These are phyloP conservation scores for Setomelanomma holmii DNA, from an alignment of 2,329 filamentous ascomycete genomes.

Conservation along the genomic window DNA sequence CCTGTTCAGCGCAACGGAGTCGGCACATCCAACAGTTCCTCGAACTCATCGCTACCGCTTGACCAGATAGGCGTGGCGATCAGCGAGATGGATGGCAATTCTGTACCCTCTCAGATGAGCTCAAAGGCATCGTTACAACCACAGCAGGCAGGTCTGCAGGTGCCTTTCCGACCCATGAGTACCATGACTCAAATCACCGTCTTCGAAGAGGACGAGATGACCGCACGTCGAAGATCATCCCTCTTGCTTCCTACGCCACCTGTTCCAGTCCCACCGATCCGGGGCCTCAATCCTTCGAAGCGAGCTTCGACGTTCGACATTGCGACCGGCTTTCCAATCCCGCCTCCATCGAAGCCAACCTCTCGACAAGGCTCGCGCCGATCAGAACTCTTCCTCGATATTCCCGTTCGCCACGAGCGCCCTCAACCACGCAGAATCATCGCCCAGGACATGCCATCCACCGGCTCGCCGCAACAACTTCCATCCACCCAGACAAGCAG, in stretches of 20 bases:
- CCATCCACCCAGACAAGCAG: slow-evolving; percentile 11
- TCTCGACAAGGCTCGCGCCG: slow-evolving; percentile 13
- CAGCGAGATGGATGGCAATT: slow-evolving; percentile 42
- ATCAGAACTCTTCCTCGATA: slow-evolving; percentile 41
- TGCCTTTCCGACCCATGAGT: slow-evolving; percentile 35
- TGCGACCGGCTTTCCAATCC: background rate
- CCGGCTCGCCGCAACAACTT: slow-evolving; percentile 15
- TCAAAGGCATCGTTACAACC: slow-evolving; percentile 10
- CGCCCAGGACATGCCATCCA: slow-evolving; percentile 9
- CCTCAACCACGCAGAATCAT: slow-evolving; percentile 26
- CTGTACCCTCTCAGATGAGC: slow-evolving; percentile 14
- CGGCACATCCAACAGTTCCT: slow-evolving; percentile 27
- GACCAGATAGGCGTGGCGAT: slow-evolving; percentile 49
- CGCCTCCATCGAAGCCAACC: background rate
- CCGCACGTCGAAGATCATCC: slow-evolving; percentile 33
- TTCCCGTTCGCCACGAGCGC: slow-evolving; percentile 40
- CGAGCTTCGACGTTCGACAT: slow-evolving; percentile 16
- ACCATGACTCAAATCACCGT: slow-evolving; percentile 45
- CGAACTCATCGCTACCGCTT: slow-evolving; percentile 30
- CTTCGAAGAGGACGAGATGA: slow-evolving; percentile 46
- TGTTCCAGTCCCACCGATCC: slow-evolving; percentile 43
- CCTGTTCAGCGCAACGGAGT: slow-evolving; percentile 30
- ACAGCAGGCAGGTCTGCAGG: slow-evolving; percentile 10
- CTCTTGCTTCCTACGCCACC: slow-evolving; percentile 40
- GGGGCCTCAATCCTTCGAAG: slow-evolving; percentile 40